Conservation (phyloP, 139 green algal species). For the Tetratostichococcus sp. region DNA sequence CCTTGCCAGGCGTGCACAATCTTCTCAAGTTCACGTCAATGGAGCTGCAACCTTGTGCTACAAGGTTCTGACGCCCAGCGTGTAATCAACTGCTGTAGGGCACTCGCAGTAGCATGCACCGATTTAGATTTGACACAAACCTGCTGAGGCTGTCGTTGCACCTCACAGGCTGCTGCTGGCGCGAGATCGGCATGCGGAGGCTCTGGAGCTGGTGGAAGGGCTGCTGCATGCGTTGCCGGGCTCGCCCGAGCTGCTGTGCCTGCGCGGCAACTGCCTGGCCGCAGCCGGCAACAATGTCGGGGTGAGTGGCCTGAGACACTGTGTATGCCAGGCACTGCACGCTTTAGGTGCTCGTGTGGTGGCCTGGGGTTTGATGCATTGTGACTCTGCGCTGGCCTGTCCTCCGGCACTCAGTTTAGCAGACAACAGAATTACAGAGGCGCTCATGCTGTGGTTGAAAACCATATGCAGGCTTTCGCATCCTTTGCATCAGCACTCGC, state of each 20-base stretch:
- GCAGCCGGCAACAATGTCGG: conserved; percentile 33
- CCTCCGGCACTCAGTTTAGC: too few species aligned
- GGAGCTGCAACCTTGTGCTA: too few species aligned
- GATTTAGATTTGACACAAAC: too few species aligned
- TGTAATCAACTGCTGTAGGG: too few species aligned
- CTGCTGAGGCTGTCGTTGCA: not conserved
- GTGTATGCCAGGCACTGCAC: too few species aligned
- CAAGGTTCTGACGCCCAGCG: too few species aligned
- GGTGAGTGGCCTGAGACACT: conserved; percentile 8
- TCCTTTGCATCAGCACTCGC: conserved; percentile 53
- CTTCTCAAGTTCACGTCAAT: too few species aligned
- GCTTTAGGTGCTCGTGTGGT: too few species aligned
- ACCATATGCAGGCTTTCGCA: conserved; percentile 52
- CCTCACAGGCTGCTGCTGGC: conserved; percentile 2
- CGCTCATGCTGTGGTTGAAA: too few species aligned
- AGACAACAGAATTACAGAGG: not conserved
- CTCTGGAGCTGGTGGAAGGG: conserved; percentile 21
- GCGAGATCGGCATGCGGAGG: conserved; percentile 23
- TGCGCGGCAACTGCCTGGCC: conserved; percentile 46
- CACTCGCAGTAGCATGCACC: too few species aligned
- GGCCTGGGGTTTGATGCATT: too few species aligned
- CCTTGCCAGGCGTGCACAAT: not conserved
- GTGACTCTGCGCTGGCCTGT: too few species aligned
- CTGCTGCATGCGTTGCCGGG: conserved; percentile 9
- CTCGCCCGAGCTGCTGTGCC: conserved; percentile 37